These are phyloP conservation scores for Colletotrichum sp. DNA, from an alignment of 2,329 filamentous ascomycete species.

Conservation along the genomic window DNA sequence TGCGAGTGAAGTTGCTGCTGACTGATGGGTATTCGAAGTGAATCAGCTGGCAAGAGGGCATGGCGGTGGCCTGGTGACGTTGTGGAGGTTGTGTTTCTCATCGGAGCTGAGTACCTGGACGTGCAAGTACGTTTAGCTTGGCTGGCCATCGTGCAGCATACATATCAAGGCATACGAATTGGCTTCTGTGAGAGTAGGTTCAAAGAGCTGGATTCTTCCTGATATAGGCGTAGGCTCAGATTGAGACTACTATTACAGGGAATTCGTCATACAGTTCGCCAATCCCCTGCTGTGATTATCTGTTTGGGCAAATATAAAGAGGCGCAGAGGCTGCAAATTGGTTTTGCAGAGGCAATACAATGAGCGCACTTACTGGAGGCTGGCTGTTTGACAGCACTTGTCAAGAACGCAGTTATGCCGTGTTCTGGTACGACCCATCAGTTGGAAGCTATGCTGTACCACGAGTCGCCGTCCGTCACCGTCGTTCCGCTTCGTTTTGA, in stretches of 20 bases:
- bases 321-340: neutral
- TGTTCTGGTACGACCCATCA: neutral
- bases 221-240: neutral
- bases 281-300: neutral
- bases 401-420: neutral
- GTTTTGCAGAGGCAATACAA: neutral
- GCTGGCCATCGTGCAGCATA: too few relatives aligned
- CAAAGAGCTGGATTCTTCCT: neutral
- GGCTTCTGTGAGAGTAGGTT: neutral
- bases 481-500: neutral
- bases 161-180: rapidly evolving
- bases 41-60: neutral
- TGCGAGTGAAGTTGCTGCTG: neutral
- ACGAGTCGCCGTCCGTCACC: neutral
- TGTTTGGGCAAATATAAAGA: neutral
- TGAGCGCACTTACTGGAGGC: neutral
- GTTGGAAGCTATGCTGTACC: neutral
- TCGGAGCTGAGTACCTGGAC: neutral
- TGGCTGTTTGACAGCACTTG: neutral
- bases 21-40: neutral
- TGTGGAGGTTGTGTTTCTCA: rapidly evolving
- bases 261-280: rapidly evolving
- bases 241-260: neutral
- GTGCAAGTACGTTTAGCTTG: neutral
- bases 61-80: neutral